Evolutionary conservation across 495 filamentous ascomycete species (phyloP).

Genomic region (Xylaria bambusicola): DNA sequence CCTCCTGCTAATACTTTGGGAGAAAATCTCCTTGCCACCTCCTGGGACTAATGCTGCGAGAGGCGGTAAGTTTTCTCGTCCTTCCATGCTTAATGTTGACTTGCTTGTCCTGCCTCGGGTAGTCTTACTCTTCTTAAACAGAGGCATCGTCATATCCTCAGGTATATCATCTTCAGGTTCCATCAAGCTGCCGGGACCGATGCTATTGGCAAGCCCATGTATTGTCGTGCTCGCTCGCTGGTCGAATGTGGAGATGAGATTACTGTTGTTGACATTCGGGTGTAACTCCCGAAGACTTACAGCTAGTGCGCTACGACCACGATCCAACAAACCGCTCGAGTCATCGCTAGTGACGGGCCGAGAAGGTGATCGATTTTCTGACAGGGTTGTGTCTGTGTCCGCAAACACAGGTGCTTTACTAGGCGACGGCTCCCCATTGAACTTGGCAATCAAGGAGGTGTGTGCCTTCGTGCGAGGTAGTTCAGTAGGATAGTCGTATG

Average conservation of each 20-base stretch:
- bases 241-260: constrained; percentile 29
- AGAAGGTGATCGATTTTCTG: constrained; percentile 29
- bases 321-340: constrained; percentile 15
- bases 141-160: constrained; percentile 47
- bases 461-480: constrained; percentile 78
- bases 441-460: constrained; percentile 62
- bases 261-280: constrained; percentile 40
- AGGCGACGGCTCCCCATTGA: constrained; percentile 45
- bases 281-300: constrained; percentile 49
- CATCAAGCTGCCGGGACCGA: constrained; percentile 18
- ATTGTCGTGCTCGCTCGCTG: constrained; percentile 31
- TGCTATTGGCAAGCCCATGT: constrained; percentile 29
- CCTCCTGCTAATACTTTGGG: constrained; percentile 47
- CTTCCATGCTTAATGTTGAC: constrained; percentile 52
- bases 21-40: constrained; percentile 36
- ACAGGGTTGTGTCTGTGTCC: constrained; percentile 31
- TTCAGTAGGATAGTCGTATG: constrained; percentile 72
- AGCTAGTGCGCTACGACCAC: constrained; percentile 20
- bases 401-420: constrained; percentile 40
- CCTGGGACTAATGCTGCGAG: constrained; percentile 33
- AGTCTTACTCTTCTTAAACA: constrained; percentile 56
- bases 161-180: constrained; percentile 21
- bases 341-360: constrained; percentile 25
- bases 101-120: constrained; percentile 43
- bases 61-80: constrained; percentile 61